Percentiles rank a stretch among this genome's conserved stretches.
phyloP scores from a whole-genome alignment of 139 green algal genomes.

The Tetratostichococcus sp. region DNA sequence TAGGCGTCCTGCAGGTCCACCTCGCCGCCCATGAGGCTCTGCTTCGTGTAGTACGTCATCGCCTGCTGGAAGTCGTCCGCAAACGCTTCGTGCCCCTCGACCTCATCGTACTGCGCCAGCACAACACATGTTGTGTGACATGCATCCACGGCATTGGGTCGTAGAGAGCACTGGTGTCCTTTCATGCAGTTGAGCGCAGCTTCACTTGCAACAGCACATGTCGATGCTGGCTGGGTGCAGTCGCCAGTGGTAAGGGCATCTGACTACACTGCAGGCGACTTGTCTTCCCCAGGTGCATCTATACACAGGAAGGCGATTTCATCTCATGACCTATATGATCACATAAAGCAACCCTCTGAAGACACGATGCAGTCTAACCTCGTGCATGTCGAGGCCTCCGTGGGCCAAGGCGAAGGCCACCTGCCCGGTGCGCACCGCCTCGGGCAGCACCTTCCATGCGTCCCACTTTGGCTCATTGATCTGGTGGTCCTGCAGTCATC shows the following conservation, averaged over 20 bases:
- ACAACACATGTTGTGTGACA: background rate
- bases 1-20: slow-evolving; percentile 10
- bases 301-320: too few relatives aligned
- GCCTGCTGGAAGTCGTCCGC: slow-evolving; percentile 21
- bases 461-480: slow-evolving; percentile 30
- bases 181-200: too few relatives aligned
- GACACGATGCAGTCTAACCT: slow-evolving; percentile 7
- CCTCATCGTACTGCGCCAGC: slow-evolving; percentile 21
- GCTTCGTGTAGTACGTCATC: slow-evolving; percentile 33
- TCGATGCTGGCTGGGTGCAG: too few relatives aligned
- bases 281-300: too few relatives aligned
- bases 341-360: too few relatives aligned
- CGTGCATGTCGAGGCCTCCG: slow-evolving; percentile 22
- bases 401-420: slow-evolving; percentile 23
- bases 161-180: too few relatives aligned
- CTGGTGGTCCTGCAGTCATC: slow-evolving; percentile 8
- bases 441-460: slow-evolving; percentile 26
- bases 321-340: too few relatives aligned
- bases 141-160: too few relatives aligned
- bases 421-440: slow-evolving; percentile 21
- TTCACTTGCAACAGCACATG: too few relatives aligned
- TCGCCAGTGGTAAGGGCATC: too few relatives aligned
- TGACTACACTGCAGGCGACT: too few relatives aligned
- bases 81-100: slow-evolving; percentile 16
- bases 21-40: slow-evolving; percentile 20